phyloP scores from a whole-genome alignment of 1,284 basidiomycete genomes.

The Earliella scabrosa region DNA sequence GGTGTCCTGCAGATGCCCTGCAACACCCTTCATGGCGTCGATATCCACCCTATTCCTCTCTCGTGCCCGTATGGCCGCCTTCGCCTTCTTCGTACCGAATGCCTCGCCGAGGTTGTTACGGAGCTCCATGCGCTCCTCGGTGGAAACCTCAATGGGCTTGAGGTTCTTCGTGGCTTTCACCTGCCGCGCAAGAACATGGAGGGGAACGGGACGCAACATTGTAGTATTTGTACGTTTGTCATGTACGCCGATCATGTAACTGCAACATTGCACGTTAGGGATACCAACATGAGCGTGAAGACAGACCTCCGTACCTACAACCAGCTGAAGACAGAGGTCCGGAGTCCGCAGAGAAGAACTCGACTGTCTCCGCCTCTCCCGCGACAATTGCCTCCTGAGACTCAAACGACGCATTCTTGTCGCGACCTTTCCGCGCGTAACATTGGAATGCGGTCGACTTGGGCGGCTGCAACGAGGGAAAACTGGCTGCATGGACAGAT shows the following conservation, averaged over 20 bases:
- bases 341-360: constrained; percentile 53
- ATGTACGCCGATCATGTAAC: constrained; percentile 71
- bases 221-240: constrained; percentile 76
- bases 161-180: constrained; percentile 85
- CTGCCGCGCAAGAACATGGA: constrained; percentile 77
- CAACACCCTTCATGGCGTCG: constrained; percentile 81
- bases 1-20: constrained; percentile 77
- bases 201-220: constrained; percentile 68
- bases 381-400: constrained; percentile 61
- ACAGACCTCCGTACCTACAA: constrained; percentile 53
- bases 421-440: constrained; percentile 49
- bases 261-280: constrained; percentile 31
- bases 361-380: constrained; percentile 72
- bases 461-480: constrained; percentile 71
- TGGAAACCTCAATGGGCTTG: constrained; percentile 52
- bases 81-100: constrained; percentile 93
- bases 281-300: constrained; percentile 23
- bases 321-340: constrained; percentile 47
- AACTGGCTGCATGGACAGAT: constrained; percentile 58
- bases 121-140: constrained; percentile 61
- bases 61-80: constrained; percentile 79
- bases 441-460: constrained; percentile 66
- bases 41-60: constrained; percentile 90
- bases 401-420: constrained; percentile 45
- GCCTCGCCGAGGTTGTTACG: constrained; percentile 85